Evolutionary conservation across 768 basidiomycete species (phyloP), one percentile per base, ranked within the genome.

Genomic region (Hygrophoropsis aurantiaca): DNA sequence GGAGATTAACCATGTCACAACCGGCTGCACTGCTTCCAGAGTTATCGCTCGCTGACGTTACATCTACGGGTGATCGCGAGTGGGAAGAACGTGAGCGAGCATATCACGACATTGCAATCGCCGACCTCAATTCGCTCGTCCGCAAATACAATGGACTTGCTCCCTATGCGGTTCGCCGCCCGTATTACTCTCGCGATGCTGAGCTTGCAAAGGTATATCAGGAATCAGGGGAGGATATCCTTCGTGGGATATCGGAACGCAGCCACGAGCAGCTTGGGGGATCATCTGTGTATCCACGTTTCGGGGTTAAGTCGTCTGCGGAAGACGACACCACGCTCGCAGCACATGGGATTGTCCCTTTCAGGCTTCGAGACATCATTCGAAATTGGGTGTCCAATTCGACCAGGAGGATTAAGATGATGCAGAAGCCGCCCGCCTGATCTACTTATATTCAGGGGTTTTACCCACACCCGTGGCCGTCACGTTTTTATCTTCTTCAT

Each of bases 111-210:
- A 71, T 78, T 2, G 85, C 85, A 11, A 58, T 93, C 30, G 74
- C 72, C 24, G 84, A 92, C 54, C 66, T 92, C 33, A 92, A 94
- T 63, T 72, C 80, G 3, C 72, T 86, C 5, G 83, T 92, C 21
- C 75, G 89, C 40, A 82, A 84, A 67, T 87, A 90, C 67, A 93
- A 94, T 59, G 83, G 78, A 6, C 61, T 87, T 36, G 91, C 90
- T 11, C 90, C 89, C 2, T 87, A 87, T 57, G 72, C 81, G 4
- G 90, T 87, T n/a, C 76, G 90, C 16, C 69, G 85, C 39, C 70
- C 79, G 4, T 80, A 84, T 49, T 75, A 87, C 49, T 65, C 71
- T 19, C 75, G 79, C 19, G 70, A 72, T 8, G 66, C 61, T 16
- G 90, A 92, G 68, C 69, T 92, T 10, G 73, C 73, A 49, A 73